Conservation (phyloP, 495 filamentous ascomycete genomes). For the Penicillium cinerascens region DNA sequence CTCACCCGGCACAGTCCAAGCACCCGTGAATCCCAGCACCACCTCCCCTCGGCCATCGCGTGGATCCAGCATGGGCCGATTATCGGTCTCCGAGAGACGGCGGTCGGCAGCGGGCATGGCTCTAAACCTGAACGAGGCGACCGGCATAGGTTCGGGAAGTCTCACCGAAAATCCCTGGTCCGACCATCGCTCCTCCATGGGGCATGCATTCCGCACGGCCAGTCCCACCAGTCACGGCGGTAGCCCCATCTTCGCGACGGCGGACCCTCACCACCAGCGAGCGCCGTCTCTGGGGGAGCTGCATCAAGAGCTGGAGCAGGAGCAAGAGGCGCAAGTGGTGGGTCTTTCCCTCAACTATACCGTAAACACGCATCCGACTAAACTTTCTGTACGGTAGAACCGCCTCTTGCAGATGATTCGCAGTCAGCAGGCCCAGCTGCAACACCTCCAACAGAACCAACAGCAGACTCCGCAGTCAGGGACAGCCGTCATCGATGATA, state of each 20-base stretch:
- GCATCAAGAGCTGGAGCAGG: slow-evolving; percentile 90
- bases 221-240: slow-evolving; percentile 56
- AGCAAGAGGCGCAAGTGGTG: slow-evolving; percentile 94
- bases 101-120: slow-evolving; percentile 70
- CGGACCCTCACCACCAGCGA: slow-evolving; percentile 62
- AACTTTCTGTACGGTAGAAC: slow-evolving; percentile 54
- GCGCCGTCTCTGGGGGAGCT: slow-evolving; percentile 88
- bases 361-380: slow-evolving; percentile 2
- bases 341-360: slow-evolving; percentile 13
- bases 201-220: slow-evolving; percentile 45
- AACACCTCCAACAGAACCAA: slow-evolving; percentile 54
- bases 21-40: slow-evolving; percentile 32
- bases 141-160: slow-evolving; percentile 58
- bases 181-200: slow-evolving; percentile 45
- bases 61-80: slow-evolving; percentile 53
- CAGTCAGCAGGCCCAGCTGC: slow-evolving; percentile 78
- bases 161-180: slow-evolving; percentile 21
- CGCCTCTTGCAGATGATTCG: slow-evolving; percentile 87
- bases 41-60: slow-evolving; percentile 48
- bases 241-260: slow-evolving; percentile 55
- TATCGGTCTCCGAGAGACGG: slow-evolving; percentile 43
- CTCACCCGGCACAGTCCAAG: slow-evolving; percentile 24
- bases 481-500: slow-evolving; percentile 61
- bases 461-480: slow-evolving; percentile 18
- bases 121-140: slow-evolving; percentile 66